phyloP scores from a whole-genome alignment of 352 stramenopile species.

The Blastocystis sp. region DNA sequence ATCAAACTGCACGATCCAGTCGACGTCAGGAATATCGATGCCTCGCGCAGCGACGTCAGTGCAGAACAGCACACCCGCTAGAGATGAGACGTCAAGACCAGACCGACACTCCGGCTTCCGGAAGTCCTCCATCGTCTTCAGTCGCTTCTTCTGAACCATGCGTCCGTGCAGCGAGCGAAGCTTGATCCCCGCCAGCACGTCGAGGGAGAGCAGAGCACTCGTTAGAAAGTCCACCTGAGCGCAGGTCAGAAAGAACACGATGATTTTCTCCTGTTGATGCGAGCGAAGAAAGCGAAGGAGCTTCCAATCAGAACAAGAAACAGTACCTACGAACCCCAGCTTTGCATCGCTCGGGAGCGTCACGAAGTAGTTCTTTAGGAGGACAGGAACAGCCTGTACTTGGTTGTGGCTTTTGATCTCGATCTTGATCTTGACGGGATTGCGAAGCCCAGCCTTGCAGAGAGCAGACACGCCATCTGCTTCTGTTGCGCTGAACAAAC shows the following conservation, averaged over 20 bases:
- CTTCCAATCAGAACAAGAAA: neutral
- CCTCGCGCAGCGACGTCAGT: slow-evolving; percentile 96
- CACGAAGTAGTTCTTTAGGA: slow-evolving; percentile 88
- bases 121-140: slow-evolving; percentile 63
- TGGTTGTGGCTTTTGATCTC: slow-evolving; percentile 73
- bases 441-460: slow-evolving; percentile 87
- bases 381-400: slow-evolving; percentile 69
- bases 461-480: slow-evolving; percentile 85
- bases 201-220: slow-evolving; percentile 75
- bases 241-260: slow-evolving; percentile 98
- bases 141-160: slow-evolving; percentile 77
- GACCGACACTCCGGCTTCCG: neutral
- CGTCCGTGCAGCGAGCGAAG: slow-evolving; percentile 67
- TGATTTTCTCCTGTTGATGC: slow-evolving; percentile 74
- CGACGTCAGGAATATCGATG: slow-evolving; percentile 92
- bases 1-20: slow-evolving; percentile 99
- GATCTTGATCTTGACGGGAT: slow-evolving; percentile 93
- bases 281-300: slow-evolving; percentile 28
- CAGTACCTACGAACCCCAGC: slow-evolving; percentile 65
- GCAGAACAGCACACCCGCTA: slow-evolving; percentile 82
- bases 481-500: slow-evolving; percentile 78
- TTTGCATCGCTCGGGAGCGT: slow-evolving; percentile 85
- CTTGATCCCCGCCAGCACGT: slow-evolving; percentile 67
- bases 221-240: slow-evolving; percentile 96
- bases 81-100: neutral